Conservation (phyloP, 768 basidiomycete genomes). For the Gymnopilus junonius region DNA sequence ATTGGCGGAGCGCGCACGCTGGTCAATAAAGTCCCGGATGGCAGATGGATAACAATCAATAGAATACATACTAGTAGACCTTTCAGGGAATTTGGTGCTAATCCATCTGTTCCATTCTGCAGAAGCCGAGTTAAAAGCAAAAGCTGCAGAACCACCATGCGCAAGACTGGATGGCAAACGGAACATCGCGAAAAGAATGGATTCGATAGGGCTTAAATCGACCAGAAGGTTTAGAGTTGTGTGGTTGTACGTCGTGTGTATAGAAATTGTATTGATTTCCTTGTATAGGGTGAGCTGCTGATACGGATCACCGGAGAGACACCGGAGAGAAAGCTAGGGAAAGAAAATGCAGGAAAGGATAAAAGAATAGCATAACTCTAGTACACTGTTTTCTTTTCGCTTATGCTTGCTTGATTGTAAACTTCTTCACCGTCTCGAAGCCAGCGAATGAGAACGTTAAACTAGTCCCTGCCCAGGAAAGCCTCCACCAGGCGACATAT, state of each 20-base stretch:
- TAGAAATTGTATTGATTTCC: slow-evolving; percentile 9
- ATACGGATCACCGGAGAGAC: slow-evolving; percentile 27
- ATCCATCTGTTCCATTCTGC: background rate
- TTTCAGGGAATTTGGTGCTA: background rate
- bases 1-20: background rate
- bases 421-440: slow-evolving; percentile 3
- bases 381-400: background rate
- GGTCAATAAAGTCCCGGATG: background rate
- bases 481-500: background rate
- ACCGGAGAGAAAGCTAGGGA: slow-evolving; percentile 6
- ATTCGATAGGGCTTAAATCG: background rate
- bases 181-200: slow-evolving; percentile 14
- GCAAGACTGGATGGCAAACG: background rate
- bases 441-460: background rate
- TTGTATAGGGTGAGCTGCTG: slow-evolving; percentile 14
- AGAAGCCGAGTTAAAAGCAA: background rate
- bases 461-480: background rate
- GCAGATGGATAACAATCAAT: background rate
- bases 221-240: background rate
- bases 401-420: background rate
- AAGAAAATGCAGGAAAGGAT: slow-evolving; percentile 5
- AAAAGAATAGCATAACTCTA: slow-evolving; percentile 4
- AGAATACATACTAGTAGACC: background rate
- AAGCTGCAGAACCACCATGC: too few species aligned
- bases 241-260: slow-evolving; percentile 1